Evolutionary conservation across 1,284 basidiomycete genomes (phyloP).

Genomic region (Malassezia brasiliensis): DNA sequence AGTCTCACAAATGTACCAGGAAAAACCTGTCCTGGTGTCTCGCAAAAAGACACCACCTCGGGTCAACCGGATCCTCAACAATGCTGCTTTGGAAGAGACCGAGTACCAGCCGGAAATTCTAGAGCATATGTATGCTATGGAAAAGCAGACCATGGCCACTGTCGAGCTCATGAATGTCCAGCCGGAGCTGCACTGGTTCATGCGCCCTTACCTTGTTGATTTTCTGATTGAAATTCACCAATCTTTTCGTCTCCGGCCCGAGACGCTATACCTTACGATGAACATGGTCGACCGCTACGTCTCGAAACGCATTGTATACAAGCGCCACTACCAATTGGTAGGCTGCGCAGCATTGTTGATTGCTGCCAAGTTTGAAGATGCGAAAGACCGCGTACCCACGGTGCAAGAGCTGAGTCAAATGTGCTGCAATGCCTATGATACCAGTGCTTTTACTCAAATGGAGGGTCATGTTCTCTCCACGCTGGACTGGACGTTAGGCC

Average conservation of each 20-base stretch:
- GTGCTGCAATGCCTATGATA: conserved; percentile 89
- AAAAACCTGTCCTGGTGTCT: conserved; percentile 19
- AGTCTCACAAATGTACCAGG: not conserved
- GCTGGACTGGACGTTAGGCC: conserved; percentile 92
- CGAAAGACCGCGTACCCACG: conserved; percentile 93
- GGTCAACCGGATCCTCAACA: conserved; percentile 41
- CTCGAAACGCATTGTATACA: conserved; percentile 93
- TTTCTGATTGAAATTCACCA: conserved; percentile 98
- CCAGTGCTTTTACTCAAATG: conserved; percentile 69
- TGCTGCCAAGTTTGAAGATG: conserved; percentile 97
- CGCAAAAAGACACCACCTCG: not conserved
- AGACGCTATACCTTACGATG: conserved; percentile 93
- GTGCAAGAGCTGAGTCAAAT: conserved; percentile 86
- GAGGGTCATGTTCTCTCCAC: conserved; percentile 89
- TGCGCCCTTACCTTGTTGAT: conserved; percentile 98
- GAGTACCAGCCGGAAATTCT: conserved; percentile 90
- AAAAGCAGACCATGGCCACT: conserved; percentile 77
- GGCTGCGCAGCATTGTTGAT: conserved; percentile 98
- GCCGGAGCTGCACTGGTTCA: conserved; percentile 73
- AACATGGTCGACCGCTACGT: conserved; percentile 99
- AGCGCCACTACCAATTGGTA: conserved; percentile 98
- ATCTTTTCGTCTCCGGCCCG: conserved; percentile 75
- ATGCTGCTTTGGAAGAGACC: conserved; percentile 57
- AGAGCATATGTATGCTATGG: conserved; percentile 90
- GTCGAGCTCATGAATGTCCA: conserved; percentile 95